Base-by-base conservation (phyloP, 2,329 filamentous ascomycete species). In the Helotiales sp. region DNA sequence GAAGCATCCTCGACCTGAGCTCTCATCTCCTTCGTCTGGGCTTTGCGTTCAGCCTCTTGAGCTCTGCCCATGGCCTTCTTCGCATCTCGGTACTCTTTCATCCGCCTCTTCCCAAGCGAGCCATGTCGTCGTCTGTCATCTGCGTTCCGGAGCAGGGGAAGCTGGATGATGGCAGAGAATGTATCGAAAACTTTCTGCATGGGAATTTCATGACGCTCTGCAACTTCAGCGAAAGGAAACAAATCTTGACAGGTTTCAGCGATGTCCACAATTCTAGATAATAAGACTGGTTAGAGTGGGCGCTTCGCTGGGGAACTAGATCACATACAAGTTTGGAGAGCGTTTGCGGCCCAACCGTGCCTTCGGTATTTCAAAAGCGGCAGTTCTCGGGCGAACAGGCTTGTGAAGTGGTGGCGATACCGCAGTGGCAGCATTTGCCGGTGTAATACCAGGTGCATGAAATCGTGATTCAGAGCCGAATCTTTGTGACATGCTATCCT, bases 131-230 rank as follows among this genome's bases (percentile, higher is more conserved):
- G 78, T 65, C 81, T 78, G 69, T 84, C 82, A 1, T 79, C 80
- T 6, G 81, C 79, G 68, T 81, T 81, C 7, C 82, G 79, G 15
- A 84, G 76, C 43, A 84, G 75, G 1, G 83, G 83, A 4, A 85
- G 77, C 68, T 84, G 80, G 13, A 85, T 80, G 61, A 84, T 80
- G 59, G 82, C 83, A 0, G 79, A 78, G 65, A 84, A 84, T 17
- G 82, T 79, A 32, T 84, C 82, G 62, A 78, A 78, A 8, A 85
- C 81, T 68, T 80, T 82, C 43, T 80, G 78, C 8, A 81, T 77
- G 0, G 81, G 70, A 13, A 80, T 75, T 15, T 78, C 77, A 68
- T 85, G 83, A 22, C 82, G 78, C 61, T 78, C 77, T 1, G 83
- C 83, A 3, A 85, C 78, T 34, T 79, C 78, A 3, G 78, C 78